Evolutionary conservation across 2,329 filamentous ascomycete species (phyloP).

Genomic region (Fusarium marasasianum): DNA sequence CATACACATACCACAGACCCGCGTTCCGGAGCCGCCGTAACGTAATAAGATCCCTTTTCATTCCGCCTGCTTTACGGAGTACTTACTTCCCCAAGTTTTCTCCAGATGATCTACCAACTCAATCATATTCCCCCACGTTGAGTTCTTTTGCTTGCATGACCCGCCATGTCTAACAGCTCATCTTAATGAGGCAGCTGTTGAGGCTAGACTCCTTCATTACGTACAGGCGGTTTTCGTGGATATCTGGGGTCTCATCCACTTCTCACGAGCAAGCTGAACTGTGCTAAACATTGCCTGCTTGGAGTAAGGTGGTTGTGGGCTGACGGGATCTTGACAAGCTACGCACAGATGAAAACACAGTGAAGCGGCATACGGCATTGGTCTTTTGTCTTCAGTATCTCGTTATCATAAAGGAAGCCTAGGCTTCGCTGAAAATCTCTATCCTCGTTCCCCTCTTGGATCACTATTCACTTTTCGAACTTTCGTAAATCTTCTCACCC

Average conservation of each 20-base stretch:
- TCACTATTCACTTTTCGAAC: accelerated
- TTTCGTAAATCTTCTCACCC: no score
- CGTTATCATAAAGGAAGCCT: neutral
- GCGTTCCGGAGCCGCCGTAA: neutral
- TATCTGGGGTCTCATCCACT: neutral
- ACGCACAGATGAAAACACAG: accelerated
- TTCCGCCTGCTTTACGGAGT: neutral
- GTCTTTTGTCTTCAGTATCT: neutral
- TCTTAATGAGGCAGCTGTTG: neutral
- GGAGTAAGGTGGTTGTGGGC: neutral
- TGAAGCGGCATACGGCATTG: neutral
- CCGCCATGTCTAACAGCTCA: neutral
- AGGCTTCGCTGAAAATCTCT: neutral
- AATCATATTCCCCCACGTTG: neutral
- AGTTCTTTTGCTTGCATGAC: neutral
- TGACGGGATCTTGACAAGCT: neutral
- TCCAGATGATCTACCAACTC: slow-evolving; percentile 19
- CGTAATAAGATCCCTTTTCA: neutral
- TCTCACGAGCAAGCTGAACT: neutral
- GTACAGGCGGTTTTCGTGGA: neutral
- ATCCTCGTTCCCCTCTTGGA: neutral
- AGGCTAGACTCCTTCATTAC: neutral
- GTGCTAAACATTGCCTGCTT: neutral
- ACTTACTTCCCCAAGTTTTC: slow-evolving; percentile 24
- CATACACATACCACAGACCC: neutral